A percentile compares a stretch with the other conserved stretches of the same genome.
phyloP scores from a whole-genome alignment of 257 asterid species.

The Salvia splendens region DNA sequence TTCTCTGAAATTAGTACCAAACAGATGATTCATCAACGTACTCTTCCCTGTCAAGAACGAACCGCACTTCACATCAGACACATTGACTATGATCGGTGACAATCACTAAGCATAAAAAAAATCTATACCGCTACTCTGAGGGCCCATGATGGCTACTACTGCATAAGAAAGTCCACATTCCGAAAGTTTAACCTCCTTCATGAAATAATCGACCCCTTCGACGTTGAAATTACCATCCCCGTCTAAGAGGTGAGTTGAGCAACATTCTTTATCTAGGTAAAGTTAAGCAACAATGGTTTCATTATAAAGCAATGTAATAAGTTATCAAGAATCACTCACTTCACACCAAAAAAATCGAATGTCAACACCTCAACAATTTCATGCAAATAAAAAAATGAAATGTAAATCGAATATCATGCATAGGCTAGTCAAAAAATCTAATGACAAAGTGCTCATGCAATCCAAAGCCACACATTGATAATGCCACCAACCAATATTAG shows the following conservation, averaged over 20 bases:
- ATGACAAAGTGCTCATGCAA: constrained; percentile 21
- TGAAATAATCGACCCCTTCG: constrained; percentile 72
- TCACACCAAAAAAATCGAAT: constrained; percentile 1
- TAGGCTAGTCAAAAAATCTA: constrained; percentile 6
- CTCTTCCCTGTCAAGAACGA: constrained; percentile 75
- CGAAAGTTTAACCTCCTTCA: constrained; percentile 74
- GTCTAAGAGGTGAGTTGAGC: constrained; percentile 93
- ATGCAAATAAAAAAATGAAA: constrained; percentile 18
- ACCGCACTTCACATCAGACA: constrained; percentile 24
- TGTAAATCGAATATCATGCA: constrained; percentile 22
- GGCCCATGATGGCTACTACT: constrained; percentile 97
- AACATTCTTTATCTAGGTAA: constrained; percentile 53
- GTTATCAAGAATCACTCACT: neutral
- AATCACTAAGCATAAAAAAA: constrained; percentile 17
- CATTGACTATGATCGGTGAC: constrained; percentile 9
- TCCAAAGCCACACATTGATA: constrained; percentile 19
- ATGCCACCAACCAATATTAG: neutral
- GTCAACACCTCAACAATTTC: constrained; percentile 18
- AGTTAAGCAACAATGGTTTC: constrained; percentile 24
- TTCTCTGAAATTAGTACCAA: constrained; percentile 78
- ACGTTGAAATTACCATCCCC: constrained; percentile 86
- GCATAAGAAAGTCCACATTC: constrained; percentile 99
- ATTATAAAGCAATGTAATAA: constrained; percentile 24
- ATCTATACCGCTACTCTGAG: constrained; percentile 94
- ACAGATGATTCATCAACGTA: constrained; percentile 82